Percentiles rank a stretch among this genome's conserved stretches.
Evolutionary conservation across 805 yeast species (phyloP).

Genomic region (Cyberlindnera misumaiensis): DNA sequence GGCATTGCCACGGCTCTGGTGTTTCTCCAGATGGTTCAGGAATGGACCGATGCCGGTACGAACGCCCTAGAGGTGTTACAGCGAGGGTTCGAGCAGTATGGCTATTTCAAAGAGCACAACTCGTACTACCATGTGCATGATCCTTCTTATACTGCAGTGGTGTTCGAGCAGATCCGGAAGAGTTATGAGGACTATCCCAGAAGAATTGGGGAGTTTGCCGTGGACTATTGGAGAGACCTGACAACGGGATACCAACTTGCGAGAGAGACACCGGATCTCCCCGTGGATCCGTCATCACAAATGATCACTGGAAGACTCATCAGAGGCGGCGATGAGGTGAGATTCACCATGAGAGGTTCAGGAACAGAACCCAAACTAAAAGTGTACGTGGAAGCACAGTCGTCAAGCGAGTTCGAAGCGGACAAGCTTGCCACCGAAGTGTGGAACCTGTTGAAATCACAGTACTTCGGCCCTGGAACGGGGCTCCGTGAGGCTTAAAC

Average conservation of each 20-base stretch:
- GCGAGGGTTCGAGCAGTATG: slow-evolving; percentile 56
- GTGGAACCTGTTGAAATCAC: slow-evolving; percentile 52
- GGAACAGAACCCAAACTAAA: slow-evolving; percentile 96
- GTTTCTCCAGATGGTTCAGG: slow-evolving; percentile 61
- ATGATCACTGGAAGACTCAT: slow-evolving; percentile 71
- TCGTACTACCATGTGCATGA: slow-evolving; percentile 73
- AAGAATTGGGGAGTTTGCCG: slow-evolving; percentile 48
- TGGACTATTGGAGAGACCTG: slow-evolving; percentile 72
- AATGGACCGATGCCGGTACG: slow-evolving; percentile 36
- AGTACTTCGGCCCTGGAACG: slow-evolving; percentile 68
- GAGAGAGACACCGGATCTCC: slow-evolving; percentile 57
- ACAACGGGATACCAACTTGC: slow-evolving; percentile 73
- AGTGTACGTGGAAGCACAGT: slow-evolving; percentile 78
- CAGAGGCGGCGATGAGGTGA: slow-evolving; percentile 31
- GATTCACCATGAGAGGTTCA: slow-evolving; percentile 87
- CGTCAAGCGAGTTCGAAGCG: slow-evolving; percentile 43
- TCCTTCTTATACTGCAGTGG: slow-evolving; percentile 40
- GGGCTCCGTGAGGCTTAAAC: slow-evolving; percentile 28
- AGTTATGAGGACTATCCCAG: slow-evolving; percentile 32
- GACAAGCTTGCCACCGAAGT: slow-evolving; percentile 46
- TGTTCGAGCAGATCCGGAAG: slow-evolving; percentile 50
- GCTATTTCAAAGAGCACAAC: slow-evolving; percentile 78
- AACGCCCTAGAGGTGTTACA: slow-evolving; percentile 46
- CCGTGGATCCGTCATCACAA: slow-evolving; percentile 66
- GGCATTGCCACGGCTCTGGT: slow-evolving; percentile 78